A percentile compares a stretch with the other conserved stretches of the same genome.
phyloP scores from a whole-genome alignment of 495 filamentous ascomycete genomes.

The Neurospora tetrasperma region DNA sequence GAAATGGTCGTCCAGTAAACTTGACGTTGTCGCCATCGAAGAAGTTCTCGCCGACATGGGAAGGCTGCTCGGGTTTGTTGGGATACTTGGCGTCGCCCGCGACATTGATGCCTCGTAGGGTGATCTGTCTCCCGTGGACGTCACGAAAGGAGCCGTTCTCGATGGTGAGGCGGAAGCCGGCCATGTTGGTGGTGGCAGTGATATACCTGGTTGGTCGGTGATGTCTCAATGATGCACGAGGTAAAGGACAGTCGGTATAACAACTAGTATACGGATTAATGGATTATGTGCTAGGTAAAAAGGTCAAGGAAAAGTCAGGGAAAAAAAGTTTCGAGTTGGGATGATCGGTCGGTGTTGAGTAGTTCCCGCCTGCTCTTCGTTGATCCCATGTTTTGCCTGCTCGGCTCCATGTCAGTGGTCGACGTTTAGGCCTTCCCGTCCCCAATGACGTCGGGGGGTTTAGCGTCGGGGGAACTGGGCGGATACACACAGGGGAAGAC shows the following conservation, averaged over 20 bases:
- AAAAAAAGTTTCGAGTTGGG: neutral
- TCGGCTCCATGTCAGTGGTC: neutral
- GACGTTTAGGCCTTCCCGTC: neutral
- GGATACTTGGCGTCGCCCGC: constrained; percentile 60
- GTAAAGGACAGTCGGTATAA: neutral
- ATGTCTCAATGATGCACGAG: neutral
- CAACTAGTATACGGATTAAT: neutral
- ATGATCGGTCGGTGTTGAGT: neutral
- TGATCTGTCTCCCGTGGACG: constrained; percentile 42
- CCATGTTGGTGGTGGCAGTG: constrained; percentile 23
- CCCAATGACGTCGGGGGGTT: neutral
- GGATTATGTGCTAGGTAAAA: neutral
- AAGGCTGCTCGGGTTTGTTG: constrained; percentile 66
- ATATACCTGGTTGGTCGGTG: neutral
- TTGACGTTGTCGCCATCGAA: constrained; percentile 89
- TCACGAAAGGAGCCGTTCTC: constrained; percentile 74
- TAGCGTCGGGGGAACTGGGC: neutral
- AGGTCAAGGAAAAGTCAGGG: neutral
- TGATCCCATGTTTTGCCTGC: neutral
- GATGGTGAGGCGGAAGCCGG: constrained; percentile 53
- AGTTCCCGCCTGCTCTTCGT: neutral
- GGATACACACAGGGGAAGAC: neutral
- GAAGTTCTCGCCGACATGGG: constrained; percentile 68
- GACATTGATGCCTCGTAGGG: constrained; percentile 55
- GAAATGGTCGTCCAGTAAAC: constrained; percentile 78